Base-by-base conservation (phyloP, 169 alveolate genomes). In the Toxoplasma gondii region DNA sequence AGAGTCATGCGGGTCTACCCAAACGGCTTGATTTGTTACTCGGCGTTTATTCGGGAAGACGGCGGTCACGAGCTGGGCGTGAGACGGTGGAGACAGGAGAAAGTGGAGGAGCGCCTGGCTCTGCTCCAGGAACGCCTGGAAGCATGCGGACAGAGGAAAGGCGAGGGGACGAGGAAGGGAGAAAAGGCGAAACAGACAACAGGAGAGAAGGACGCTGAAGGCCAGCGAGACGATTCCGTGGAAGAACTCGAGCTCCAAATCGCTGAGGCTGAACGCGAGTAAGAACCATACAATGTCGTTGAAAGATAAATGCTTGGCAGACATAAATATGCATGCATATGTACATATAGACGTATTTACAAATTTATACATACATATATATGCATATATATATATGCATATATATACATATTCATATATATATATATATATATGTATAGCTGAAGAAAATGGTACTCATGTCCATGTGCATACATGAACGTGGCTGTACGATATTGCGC, bases 11-110 rank as follows among this genome's bases (percentile, higher is more conserved):
- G 38, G 1, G 92, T 86, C 29, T 41, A 53, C 49, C 34, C 80
- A 70, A 86, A 86, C 29, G 92, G 92, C 31, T n/a, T 86, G 78
- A 44, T 86, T 19, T 44, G 34, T 22, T 86, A 86, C 80, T 29
- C 44, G 58, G 44, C 12, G 16, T 10, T n/a, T 22, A 44, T 44
- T 17, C 92, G 92, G 29, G 92, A 44, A 5, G 92, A 86, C 80
- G 92, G 92, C 44, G 92, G 74, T 24, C 92, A 86, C 80, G 54
- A 10, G 54, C 58, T 4, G 4, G 43, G 44, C 1, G 81, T 86
- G 27, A 9, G 70, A 7, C 45, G 41, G 49, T 44, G 92, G 81
- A 22, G 45, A 27, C 92, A 86, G 80, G 10, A 22, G 81, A 54
- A 36, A 29, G 44, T n/a, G 4, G 81, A 86, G 45, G 92, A 16